Base-by-base conservation (phyloP, 2,329 filamentous ascomycete species). In the Fonsecaea erecta region DNA sequence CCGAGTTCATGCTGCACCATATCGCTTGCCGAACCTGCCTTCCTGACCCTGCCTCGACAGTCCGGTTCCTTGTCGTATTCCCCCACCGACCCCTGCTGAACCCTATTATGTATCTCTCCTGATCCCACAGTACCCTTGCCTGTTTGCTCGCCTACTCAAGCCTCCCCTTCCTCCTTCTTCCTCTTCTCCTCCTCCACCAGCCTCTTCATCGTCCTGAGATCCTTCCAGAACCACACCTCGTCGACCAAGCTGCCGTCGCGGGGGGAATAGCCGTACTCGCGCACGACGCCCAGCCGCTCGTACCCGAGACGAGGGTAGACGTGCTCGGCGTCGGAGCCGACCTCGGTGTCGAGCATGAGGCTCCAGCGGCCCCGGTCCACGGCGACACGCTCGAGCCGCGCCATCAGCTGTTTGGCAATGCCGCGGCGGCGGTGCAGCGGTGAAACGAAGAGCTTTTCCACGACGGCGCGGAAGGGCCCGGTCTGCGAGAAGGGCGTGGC, bases 371-470 rank as follows among this genome's bases (percentile, higher is more conserved):
- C 84, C 48, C 79, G 76, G 34, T 74, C 75, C 12, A 74, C 69
- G 1, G 86, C 86, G 73, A 86, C 82, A 3, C 73, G 74, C 74
- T 90, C 86, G n/a, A 88, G 68, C n/a, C 79, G 79, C 24, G 63
- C 71, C 76, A 89, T 82, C 69, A 89, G 71, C 21, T 75, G 73
- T 67, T 76, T 81, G 2, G 84, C 85, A 53, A 84, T 81, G 3
- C 86, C 86, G 53, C 77, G 78, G 1, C 79, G 73, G 7, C 86
- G 79, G 70, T 81, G 82, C 52, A 76, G 77, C 12, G 83, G 83
- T 65, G 81, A 82, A 9, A 89, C 79, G 43, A 89, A 77, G 37
- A 89, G 77, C 73, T 86, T 85, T 74, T 89, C 83, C 1, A 89
- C 83, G 9, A 75, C 70, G 2, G 79, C 85, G 32, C 86, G 78